Conservation (phyloP, 2,329 filamentous ascomycete genomes). For the Penicillium sp. region DNA sequence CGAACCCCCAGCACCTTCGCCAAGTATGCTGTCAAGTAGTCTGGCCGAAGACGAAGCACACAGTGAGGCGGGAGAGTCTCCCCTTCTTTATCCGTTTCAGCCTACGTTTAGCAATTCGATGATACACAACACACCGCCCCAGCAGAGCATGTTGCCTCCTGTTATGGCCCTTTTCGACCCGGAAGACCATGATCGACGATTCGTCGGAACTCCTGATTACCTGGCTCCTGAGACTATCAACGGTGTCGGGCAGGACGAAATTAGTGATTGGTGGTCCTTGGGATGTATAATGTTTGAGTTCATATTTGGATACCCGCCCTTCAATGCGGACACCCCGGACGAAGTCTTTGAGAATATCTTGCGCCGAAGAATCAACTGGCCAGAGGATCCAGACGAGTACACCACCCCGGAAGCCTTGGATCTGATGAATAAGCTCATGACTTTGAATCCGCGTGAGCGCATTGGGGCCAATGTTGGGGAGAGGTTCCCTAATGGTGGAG, state of each 20-base stretch:
- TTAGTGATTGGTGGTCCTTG: conserved; percentile 99
- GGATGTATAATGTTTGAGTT: conserved; percentile 98
- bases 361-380: conserved; percentile 88
- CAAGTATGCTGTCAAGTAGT: conserved; percentile 40
- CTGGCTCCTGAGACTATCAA: conserved; percentile 96
- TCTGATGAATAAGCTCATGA: conserved; percentile 89
- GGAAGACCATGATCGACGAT: conserved; percentile 87
- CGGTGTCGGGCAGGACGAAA: conserved; percentile 92
- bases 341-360: conserved; percentile 97
- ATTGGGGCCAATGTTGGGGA: conserved; percentile 86
- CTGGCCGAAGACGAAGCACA: conserved; percentile 77
- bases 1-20: conserved; percentile 50
- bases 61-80: conserved; percentile 73
- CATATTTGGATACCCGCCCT: conserved; percentile 88
- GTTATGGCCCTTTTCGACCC: conserved; percentile 95
- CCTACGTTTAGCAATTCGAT: conserved; percentile 57
- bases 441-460: conserved; percentile 77
- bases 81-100: conserved; percentile 73
- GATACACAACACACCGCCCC: conserved; percentile 51
- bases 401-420: conserved; percentile 90
- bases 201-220: conserved; percentile 97
- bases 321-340: conserved; percentile 87
- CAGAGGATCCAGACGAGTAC: conserved; percentile 76
- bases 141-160: conserved; percentile 80
- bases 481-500: conserved; percentile 79